Conservation (phyloP, 495 filamentous ascomycete species). For the Lichenothelia convexa region DNA sequence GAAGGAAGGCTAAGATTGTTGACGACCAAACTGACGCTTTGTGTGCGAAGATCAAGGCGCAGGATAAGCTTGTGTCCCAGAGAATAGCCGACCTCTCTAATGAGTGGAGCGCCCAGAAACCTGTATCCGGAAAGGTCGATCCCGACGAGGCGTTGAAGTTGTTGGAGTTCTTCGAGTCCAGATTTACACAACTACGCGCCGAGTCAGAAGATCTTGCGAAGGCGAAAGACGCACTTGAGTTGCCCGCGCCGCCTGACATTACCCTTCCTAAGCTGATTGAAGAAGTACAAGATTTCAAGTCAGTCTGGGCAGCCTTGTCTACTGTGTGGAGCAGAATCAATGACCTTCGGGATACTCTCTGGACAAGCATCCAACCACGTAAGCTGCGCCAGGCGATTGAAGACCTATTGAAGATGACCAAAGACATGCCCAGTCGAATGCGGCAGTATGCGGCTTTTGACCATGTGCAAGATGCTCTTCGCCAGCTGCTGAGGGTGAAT, state of each 20-base stretch:
- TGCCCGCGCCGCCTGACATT: slow-evolving; percentile 60
- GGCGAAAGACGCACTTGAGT: slow-evolving; percentile 88
- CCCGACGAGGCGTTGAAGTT: slow-evolving; percentile 70
- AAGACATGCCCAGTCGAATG: slow-evolving; percentile 98
- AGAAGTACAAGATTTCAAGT: slow-evolving; percentile 96
- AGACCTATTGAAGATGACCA: slow-evolving; percentile 87
- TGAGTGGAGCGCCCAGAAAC: slow-evolving; percentile 91
- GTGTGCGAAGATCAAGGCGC: slow-evolving; percentile 85
- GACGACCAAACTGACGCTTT: slow-evolving; percentile 89
- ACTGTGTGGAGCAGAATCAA: slow-evolving; percentile 96
- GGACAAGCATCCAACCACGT: slow-evolving; percentile 81
- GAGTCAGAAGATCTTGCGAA: slow-evolving; percentile 89
- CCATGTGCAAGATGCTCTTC: slow-evolving; percentile 84
- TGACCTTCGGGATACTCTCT: slow-evolving; percentile 76
- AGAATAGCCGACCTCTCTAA: slow-evolving; percentile 67
- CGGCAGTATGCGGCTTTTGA: slow-evolving; percentile 97
- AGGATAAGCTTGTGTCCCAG: slow-evolving; percentile 74
- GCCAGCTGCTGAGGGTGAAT: slow-evolving; percentile 76
- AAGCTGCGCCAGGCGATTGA: slow-evolving; percentile 82
- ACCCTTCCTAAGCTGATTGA: slow-evolving; percentile 66
- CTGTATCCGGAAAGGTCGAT: slow-evolving; percentile 80
- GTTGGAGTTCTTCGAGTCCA: slow-evolving; percentile 59
- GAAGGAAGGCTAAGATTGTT: slow-evolving; percentile 79
- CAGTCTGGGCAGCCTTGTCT: slow-evolving; percentile 84
- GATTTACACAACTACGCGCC: slow-evolving; percentile 61